These are phyloP conservation scores for Xylaria sp. DNA, from an alignment of 2,329 filamentous ascomycete genomes.

Conservation along the genomic window DNA sequence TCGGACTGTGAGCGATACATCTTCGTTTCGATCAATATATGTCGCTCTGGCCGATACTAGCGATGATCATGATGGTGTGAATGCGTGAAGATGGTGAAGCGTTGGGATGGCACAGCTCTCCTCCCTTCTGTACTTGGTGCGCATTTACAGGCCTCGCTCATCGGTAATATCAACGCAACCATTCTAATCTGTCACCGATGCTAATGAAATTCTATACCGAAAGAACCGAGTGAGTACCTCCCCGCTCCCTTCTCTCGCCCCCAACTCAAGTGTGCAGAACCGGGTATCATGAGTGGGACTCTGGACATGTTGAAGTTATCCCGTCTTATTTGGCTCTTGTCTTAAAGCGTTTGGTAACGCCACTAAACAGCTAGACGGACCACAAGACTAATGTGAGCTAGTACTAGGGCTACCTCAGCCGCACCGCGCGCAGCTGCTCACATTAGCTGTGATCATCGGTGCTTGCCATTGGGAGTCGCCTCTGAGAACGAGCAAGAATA, in stretches of 20 bases:
- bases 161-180: not conserved
- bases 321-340: slow-evolving; percentile 36
- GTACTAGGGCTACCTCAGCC: slow-evolving; percentile 27
- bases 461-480: not conserved
- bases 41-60: not conserved
- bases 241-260: not conserved
- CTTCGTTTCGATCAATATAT: too few relatives aligned
- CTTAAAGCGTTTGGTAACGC: slow-evolving; percentile 12
- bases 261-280: slow-evolving; percentile 1
- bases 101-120: not conserved
- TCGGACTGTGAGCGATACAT: not conserved
- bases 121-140: not conserved
- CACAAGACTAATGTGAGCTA: slow-evolving; percentile 19
- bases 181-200: slow-evolving; percentile 30
- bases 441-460: not conserved
- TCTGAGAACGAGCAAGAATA: not conserved
- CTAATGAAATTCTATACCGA: not conserved
- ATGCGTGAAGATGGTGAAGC: not conserved
- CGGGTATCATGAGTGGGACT: not conserved
- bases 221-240: not conserved
- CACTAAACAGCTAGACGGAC: not conserved
- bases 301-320: slow-evolving; percentile 16
- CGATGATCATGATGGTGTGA: not conserved
- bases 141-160: not conserved
- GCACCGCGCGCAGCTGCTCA: slow-evolving; percentile 3